These are phyloP conservation scores for Fusarium sarcochroum DNA, from an alignment of 2,329 filamentous ascomycete genomes.

Conservation along the genomic window DNA sequence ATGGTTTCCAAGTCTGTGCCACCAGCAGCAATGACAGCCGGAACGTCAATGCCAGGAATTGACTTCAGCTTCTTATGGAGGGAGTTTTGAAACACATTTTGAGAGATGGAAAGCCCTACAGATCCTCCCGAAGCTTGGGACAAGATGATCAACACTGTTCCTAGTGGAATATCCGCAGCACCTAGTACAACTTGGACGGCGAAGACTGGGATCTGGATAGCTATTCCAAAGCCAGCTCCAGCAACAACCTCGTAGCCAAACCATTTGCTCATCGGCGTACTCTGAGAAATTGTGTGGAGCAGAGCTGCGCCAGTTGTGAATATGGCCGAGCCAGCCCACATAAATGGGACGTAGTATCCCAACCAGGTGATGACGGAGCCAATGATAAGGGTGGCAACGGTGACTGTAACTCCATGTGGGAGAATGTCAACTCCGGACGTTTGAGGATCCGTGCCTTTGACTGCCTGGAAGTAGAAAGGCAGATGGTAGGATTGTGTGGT, in stretches of 20 bases:
- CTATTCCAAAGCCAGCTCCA: slow-evolving; percentile 59
- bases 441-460: slow-evolving; percentile 28
- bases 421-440: slow-evolving; percentile 39
- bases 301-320: slow-evolving; percentile 37
- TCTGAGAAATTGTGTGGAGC: slow-evolving; percentile 43
- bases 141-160: slow-evolving; percentile 61
- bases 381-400: slow-evolving; percentile 26
- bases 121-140: slow-evolving; percentile 60
- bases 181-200: slow-evolving; percentile 60
- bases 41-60: slow-evolving; percentile 22
- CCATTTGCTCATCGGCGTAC: slow-evolving; percentile 55
- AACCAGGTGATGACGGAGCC: slow-evolving; percentile 28
- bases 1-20: slow-evolving; percentile 29
- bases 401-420: slow-evolving; percentile 35
- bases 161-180: slow-evolving; percentile 58
- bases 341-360: slow-evolving; percentile 41
- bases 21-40: slow-evolving; percentile 31
- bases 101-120: slow-evolving; percentile 37
- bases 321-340: slow-evolving; percentile 37
- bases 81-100: slow-evolving; percentile 41
- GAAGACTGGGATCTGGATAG: slow-evolving; percentile 59
- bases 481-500: slow-evolving; percentile 41
- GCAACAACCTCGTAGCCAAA: slow-evolving; percentile 61
- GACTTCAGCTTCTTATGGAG: slow-evolving; percentile 12
- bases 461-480: slow-evolving; percentile 47